These are phyloP conservation scores for Diospyros lotus DNA, from an alignment of 148 eudicot species.

Conservation along the genomic window DNA sequence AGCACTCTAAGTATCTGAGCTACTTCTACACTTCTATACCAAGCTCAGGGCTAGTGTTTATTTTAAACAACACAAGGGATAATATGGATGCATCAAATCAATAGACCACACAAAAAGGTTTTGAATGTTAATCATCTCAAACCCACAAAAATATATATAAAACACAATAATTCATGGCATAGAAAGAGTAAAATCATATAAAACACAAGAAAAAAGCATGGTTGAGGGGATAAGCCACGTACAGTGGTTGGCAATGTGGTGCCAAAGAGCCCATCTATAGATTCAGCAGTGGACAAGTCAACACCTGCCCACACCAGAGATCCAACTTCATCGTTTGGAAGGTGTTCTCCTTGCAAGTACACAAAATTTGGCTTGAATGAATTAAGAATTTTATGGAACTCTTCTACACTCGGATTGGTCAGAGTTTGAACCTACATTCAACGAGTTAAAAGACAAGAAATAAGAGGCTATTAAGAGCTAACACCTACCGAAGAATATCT, in stretches of 20 bases:
- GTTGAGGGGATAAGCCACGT: slow-evolving; percentile 21
- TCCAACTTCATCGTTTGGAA: slow-evolving; percentile 69
- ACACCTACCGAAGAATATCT: neutral
- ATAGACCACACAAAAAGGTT: neutral
- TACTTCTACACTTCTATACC: neutral
- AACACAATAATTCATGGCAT: slow-evolving; percentile 3
- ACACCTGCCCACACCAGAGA: slow-evolving; percentile 57
- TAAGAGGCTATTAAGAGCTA: neutral
- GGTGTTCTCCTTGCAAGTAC: slow-evolving; percentile 69
- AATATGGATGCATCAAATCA: neutral
- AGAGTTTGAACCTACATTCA: slow-evolving; percentile 62
- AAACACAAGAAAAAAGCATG: neutral
- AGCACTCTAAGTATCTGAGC: neutral
- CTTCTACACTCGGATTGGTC: slow-evolving; percentile 56
- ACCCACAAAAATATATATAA: neutral
- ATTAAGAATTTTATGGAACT: slow-evolving; percentile 52
- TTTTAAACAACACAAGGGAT: neutral
- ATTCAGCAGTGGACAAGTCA: slow-evolving; percentile 49
- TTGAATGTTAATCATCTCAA: neutral
- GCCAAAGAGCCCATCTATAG: slow-evolving; percentile 48
- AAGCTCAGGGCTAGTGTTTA: neutral
- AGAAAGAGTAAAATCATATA: slow-evolving; percentile 2
- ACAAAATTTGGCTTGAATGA: slow-evolving; percentile 62
- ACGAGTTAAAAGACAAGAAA: neutral
- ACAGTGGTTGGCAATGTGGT: slow-evolving; percentile 71